A percentile compares a stretch with the other conserved stretches of the same genome.
Evolutionary conservation across 2,329 filamentous ascomycete species (phyloP).

Genomic region (Arthrobotrys iridis): DNA sequence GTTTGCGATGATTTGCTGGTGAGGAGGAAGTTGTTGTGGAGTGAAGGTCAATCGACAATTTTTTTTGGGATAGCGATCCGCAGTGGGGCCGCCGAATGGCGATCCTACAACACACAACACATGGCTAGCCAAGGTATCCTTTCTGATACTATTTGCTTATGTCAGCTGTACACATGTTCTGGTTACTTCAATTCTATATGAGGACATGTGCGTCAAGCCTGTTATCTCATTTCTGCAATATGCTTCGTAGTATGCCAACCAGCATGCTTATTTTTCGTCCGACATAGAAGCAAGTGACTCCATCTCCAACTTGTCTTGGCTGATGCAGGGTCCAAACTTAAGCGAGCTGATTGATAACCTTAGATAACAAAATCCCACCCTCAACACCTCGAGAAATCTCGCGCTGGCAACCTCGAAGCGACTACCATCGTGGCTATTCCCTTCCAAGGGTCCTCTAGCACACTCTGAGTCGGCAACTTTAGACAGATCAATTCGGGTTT

Average conservation of each 20-base stretch:
- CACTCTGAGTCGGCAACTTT: too few species aligned
- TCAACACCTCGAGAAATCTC: slow-evolving; percentile 11
- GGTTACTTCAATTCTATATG: background rate
- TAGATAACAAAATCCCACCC: slow-evolving; percentile 48
- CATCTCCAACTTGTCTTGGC: slow-evolving; percentile 14
- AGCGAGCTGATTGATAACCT: slow-evolving; percentile 51
- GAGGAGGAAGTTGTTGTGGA: background rate
- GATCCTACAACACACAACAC: slow-evolving; percentile 17
- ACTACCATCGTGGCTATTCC: too few species aligned
- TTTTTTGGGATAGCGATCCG: background rate
- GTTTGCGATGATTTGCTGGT: background rate
- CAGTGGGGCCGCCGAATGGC: background rate
- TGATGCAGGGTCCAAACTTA: slow-evolving; percentile 40
- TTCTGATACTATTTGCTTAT: slow-evolving; percentile 3
- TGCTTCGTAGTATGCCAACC: background rate
- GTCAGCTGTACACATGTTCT: background rate
- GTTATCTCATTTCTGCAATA: background rate
- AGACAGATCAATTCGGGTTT: too few species aligned
- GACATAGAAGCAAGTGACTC: background rate
- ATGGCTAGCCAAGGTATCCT: background rate
- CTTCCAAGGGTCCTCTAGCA: too few species aligned
- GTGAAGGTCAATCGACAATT: background rate
- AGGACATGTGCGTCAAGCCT: background rate
- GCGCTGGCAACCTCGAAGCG: too few species aligned
- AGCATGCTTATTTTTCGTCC: background rate